These are phyloP conservation scores for Sporobolomyces phaffii DNA, from an alignment of 768 basidiomycete genomes.

Conservation along the genomic window DNA sequence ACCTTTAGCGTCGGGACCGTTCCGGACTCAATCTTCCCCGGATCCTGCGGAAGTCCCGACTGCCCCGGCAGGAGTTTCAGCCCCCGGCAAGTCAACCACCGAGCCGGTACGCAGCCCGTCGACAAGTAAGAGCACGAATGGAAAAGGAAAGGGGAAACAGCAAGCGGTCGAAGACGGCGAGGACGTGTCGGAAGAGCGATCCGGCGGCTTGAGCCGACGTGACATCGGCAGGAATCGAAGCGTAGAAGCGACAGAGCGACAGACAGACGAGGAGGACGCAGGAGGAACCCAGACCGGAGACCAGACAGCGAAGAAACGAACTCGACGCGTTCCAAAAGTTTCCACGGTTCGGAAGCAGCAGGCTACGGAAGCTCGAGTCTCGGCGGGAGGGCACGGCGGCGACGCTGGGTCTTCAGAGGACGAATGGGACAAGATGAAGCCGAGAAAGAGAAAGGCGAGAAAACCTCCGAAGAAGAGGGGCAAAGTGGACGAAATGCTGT, in stretches of 20 bases:
- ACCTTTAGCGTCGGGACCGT: background rate
- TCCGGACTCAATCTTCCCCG: background rate
- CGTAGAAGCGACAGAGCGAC: background rate
- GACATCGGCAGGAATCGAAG: too few relatives aligned
- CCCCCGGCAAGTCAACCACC: too few relatives aligned
- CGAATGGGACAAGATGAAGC: conserved; percentile 3
- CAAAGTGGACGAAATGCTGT: background rate
- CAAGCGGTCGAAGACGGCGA: background rate
- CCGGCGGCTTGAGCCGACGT: conserved; percentile 2
- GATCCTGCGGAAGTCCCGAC: too few relatives aligned
- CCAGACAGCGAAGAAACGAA: background rate
- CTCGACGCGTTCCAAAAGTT: background rate
- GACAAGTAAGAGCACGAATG: too few relatives aligned
- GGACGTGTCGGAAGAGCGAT: too few relatives aligned
- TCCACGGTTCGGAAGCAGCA: too few relatives aligned
- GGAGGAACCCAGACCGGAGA: too few relatives aligned
- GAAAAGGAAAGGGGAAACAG: background rate
- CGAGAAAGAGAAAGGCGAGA: background rate
- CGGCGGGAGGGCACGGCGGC: too few relatives aligned
- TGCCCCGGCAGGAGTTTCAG: too few relatives aligned
- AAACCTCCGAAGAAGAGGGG: background rate
- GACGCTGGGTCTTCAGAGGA: background rate
- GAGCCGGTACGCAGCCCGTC: too few relatives aligned
- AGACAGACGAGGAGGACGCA: background rate
- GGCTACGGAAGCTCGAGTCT: too few relatives aligned